Base-by-base conservation (phyloP, 139 green algal species). In the Raphidocelis subcapitata region DNA sequence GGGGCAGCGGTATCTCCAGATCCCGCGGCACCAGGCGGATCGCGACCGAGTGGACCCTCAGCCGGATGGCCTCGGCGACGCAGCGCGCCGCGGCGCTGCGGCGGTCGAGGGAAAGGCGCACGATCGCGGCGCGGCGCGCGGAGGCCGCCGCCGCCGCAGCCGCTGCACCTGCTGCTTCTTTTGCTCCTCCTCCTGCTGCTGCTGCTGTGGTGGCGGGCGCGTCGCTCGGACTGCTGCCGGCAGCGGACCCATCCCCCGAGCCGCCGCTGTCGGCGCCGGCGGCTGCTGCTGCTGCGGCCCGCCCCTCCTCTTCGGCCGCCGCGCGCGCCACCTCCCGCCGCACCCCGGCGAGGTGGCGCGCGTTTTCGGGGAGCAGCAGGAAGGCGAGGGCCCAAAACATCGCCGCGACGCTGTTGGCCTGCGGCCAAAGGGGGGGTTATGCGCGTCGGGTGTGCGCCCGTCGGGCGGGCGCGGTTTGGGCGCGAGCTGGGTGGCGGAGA, bases 331-430 rank as follows among this genome's bases (percentile, higher is more conserved):
- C 68, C 4, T 41, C 37, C 1, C 73, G n/a, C 26, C 55, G n/a
- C 20, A 44, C 60, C 20, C 47, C 56, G 21, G 68, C 49, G 46
- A 69, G 33, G 37, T 90, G 72, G 0, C 21, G 15, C 2, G 1
- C 1, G 65, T 94, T 80, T 41, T 91, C 79, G 2, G 86, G 88
- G 41, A 92, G 85, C 69, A 91, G 70, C 69, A 95, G 79, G 60
- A 93, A 85, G 5, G 73, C 87, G 0, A 87, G 18, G 0, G 81
- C 32, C 90, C 90, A 95, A 57, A 93, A 93, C 15, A 77, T 57
- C 23, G 82, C 73, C 20, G 88, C 84, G 14, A 89, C 73, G 0
- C 77, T 86, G 73, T 95, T 95, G 57, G 90, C 89, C 74, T 88
- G 81, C 26, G 41, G 8, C 41, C 41, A 49, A 12, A 49, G 41